Evolutionary conservation across 225 moss, liverwort and hornwort species (phyloP), one percentile per base, ranked within the genome.

Genomic region (Polytrichum commune): DNA sequence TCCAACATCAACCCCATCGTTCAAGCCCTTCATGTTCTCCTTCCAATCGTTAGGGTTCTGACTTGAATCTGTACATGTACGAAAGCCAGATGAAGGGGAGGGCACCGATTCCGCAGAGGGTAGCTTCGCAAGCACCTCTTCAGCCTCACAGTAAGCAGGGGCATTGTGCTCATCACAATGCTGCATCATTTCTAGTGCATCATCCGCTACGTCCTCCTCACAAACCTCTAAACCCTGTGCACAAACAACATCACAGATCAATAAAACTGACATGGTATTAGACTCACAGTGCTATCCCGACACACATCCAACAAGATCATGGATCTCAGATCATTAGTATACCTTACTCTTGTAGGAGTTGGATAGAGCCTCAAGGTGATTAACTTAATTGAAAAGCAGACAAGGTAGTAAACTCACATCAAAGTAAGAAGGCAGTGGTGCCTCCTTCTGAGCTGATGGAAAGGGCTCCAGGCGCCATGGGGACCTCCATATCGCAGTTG

Each of bases 401-500:
- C 35, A 26, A 27, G 10, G 60, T 10, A 56, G 69, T 29, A 3
- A 27, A 75, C 87, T 87, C 68, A 92, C 96, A 83, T 96, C 93
- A 85, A 92, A 64, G 57, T 86, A 87, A 16, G 91, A 83, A 66
- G 86, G 63, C 13, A 46, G 46, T 0, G 83, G 73, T 54, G 87
- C 84, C 28, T 96, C 93, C 78, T 93, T 96, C 54, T 78, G 75
- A 27, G 85, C 75, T 1, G 87, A 75, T 54, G 89, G 67, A 63
- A 84, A 73, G 53, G 86, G 71, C 66, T 96, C 96, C 66, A 96
- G 74, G 71, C 87, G 89, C 87, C 90, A 93, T 2, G 96, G 96
- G 29, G 93, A 93, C 80, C 83, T 86, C 96, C 96, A 96, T 16
- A 89, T 82, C n/a, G 91, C 77, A 1, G 93, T 81, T 33, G 93